Base-by-base conservation (phyloP, 768 basidiomycete genomes). In the Tremella yokohamensis region DNA sequence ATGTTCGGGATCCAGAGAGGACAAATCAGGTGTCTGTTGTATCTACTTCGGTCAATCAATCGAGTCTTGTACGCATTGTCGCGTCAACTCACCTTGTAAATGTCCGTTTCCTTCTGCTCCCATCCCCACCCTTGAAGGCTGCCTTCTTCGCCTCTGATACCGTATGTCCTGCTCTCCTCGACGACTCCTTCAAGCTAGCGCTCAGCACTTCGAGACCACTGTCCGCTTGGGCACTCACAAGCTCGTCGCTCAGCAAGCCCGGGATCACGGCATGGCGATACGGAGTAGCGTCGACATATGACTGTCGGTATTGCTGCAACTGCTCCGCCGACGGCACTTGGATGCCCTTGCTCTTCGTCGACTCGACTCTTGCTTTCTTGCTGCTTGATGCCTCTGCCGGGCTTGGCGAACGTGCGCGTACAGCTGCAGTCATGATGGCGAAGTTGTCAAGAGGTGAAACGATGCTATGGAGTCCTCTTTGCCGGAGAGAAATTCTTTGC, bases 21-120 rank as follows among this genome's bases (percentile, higher is more conserved):
- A 88, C 20, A 98, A 84, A 79, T 98, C 94, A 65, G 93, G 93
- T 0, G 94, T 96, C 80, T 98, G 94, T 77, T 92, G 87, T 68
- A 98, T 87, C 93, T 97, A 66, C 42, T 4, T 16, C 44, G 12
- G 16, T 13, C 18, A 12, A 40, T 56, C 44, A 40, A 49, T 40
- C 7, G 52, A 57, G 34, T 47, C 9, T 1, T 29, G 25, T 38
- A 9, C 7, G 15, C 2, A n/a, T 18, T 3, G 38, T 24, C 25
- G 20, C 39, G 18, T n/a, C 22, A 54, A 57, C 40, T 49, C 49
- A 88, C 89, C 85, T 89, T 91, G 84, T 97, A 98, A 64, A 98
- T 98, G 72, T 98, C 94, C 1, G 94, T 98, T 81, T 97, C 89
- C 79, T 96, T 98, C 79, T 91, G 69, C 47, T 76, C 75, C 73